Evolutionary conservation across 495 filamentous ascomycete species (phyloP).

Genomic region (Penicillium taxi): DNA sequence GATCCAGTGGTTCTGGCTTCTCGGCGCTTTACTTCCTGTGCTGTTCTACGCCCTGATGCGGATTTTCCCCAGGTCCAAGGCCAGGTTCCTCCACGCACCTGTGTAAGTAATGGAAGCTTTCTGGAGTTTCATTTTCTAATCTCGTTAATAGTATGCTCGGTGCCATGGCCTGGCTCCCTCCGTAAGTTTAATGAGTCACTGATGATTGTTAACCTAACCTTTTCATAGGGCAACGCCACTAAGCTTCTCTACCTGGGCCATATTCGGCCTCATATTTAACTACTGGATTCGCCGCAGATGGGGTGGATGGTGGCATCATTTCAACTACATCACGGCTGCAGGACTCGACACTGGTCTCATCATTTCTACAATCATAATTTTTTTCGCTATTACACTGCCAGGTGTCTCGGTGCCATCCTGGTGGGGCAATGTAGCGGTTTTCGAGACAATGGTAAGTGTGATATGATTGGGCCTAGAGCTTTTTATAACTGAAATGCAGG

Average conservation of each 20-base stretch:
- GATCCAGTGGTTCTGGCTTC: constrained; percentile 48
- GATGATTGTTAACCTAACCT: not conserved
- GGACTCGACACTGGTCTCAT: constrained; percentile 50
- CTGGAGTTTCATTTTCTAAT: not conserved
- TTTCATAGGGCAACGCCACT: constrained; percentile 40
- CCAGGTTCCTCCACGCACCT: constrained; percentile 47
- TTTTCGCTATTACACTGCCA: constrained; percentile 46
- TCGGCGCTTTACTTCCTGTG: constrained; percentile 46
- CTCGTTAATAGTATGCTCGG: constrained; percentile 45
- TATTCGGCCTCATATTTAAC: constrained; percentile 54
- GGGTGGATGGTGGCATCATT: constrained; percentile 50
- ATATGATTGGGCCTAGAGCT: not conserved
- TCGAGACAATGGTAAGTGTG: constrained; percentile 16
- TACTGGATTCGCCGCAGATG: constrained; percentile 43
- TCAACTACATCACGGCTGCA: constrained; percentile 49
- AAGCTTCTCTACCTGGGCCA: constrained; percentile 52
- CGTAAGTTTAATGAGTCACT: constrained; percentile 14
- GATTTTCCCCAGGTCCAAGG: constrained; percentile 38
- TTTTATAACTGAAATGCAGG: constrained; percentile 13
- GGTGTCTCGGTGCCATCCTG: constrained; percentile 42
- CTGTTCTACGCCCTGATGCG: constrained; percentile 41
- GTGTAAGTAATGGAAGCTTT: constrained; percentile 9
- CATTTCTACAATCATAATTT: constrained; percentile 48
- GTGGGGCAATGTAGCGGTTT: constrained; percentile 48
- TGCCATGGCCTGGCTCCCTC: constrained; percentile 46